Evolutionary conservation across 768 basidiomycete genomes (phyloP).

Genomic region (Trametes villosa): DNA sequence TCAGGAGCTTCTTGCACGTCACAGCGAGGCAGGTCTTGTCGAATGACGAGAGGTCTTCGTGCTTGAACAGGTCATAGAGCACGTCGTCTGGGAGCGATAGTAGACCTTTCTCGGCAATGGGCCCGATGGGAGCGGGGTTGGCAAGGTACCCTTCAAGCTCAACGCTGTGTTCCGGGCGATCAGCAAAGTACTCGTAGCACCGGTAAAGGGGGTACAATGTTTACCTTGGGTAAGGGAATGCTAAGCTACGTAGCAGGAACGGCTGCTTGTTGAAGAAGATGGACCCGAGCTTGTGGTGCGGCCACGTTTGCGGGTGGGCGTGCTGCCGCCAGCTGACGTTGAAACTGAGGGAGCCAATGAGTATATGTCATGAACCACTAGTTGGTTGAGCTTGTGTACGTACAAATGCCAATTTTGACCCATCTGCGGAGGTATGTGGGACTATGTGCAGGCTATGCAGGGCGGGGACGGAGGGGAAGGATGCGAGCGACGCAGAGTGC

Average conservation of each 20-base stretch:
- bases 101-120: constrained; percentile 25
- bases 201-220: constrained; percentile 52
- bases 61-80: constrained; percentile 34
- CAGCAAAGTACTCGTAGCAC: neutral
- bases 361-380: too few relatives aligned
- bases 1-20: constrained; percentile 31
- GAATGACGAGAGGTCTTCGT: constrained; percentile 65
- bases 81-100: constrained; percentile 33
- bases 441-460: too few relatives aligned
- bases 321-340: neutral
- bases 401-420: constrained; percentile 1
- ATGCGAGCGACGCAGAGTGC: too few relatives aligned
- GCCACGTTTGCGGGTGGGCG: neutral
- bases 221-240: neutral
- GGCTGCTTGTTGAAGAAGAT: neutral
- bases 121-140: neutral
- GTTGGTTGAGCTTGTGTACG: neutral
- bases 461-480: too few relatives aligned
- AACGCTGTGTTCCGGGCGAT: neutral
- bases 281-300: neutral
- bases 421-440: too few relatives aligned
- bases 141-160: neutral
- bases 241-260: neutral
- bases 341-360: neutral
- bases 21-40: constrained; percentile 56